Percentiles rank a stretch among this genome's conserved stretches.
phyloP scores from a whole-genome alignment of 2,329 filamentous ascomycete genomes.

The Botrytis deweyae region DNA sequence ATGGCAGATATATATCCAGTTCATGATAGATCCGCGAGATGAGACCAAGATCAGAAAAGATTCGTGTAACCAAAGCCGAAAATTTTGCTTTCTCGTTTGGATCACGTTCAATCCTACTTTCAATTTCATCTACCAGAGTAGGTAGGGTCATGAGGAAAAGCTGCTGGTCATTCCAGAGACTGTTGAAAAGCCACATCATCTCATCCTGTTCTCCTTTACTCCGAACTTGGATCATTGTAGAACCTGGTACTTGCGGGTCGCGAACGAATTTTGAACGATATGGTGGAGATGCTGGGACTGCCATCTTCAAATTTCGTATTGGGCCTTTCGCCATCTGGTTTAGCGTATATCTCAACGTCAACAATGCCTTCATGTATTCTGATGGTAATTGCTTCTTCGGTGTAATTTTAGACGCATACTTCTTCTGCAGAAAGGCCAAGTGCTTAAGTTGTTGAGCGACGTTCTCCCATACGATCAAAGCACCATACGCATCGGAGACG shows the following conservation, averaged over 20 bases:
- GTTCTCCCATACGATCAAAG: slow-evolving; percentile 23
- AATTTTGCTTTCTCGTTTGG: slow-evolving; percentile 27
- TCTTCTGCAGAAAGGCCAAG: slow-evolving; percentile 38
- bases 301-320: background rate
- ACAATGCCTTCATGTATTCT: slow-evolving; percentile 43
- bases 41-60: slow-evolving; percentile 26
- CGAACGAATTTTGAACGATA: background rate
- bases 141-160: slow-evolving; percentile 18
- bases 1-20: slow-evolving; percentile 30
- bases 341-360: slow-evolving; percentile 44
- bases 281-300: background rate
- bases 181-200: background rate
- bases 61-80: slow-evolving; percentile 25
- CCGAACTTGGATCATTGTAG: background rate
- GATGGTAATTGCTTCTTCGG: slow-evolving; percentile 41
- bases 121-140: slow-evolving; percentile 29
- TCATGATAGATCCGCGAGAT: slow-evolving; percentile 25
- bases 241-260: background rate
- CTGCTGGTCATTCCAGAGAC: background rate
- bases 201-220: background rate
- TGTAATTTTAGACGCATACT: slow-evolving; percentile 40
- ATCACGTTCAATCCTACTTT: slow-evolving; percentile 25
- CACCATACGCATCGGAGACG: slow-evolving; percentile 39
- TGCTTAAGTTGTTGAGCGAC: slow-evolving; percentile 30
- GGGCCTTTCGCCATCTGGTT: slow-evolving; percentile 28